Evolutionary conservation across 129 eudicot species (phyloP).

Genomic region (Saussurea involucrata): DNA sequence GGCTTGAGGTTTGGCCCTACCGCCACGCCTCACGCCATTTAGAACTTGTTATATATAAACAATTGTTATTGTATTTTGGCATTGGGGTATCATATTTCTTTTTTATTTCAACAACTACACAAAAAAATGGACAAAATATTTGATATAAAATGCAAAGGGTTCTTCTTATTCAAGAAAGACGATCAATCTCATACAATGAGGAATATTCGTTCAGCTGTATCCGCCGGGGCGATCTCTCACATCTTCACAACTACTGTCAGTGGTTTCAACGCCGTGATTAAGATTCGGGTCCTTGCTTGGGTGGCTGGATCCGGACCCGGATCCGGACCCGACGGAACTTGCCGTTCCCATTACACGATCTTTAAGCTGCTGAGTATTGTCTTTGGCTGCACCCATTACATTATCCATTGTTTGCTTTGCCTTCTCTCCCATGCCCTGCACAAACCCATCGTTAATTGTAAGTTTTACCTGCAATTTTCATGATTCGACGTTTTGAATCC

Average conservation of each 20-base stretch:
- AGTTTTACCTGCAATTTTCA: background rate
- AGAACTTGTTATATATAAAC: too few species aligned
- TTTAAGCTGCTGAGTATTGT: slow-evolving; percentile 10
- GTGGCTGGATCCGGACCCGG: background rate
- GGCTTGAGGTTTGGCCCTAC: too few species aligned
- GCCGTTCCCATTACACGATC: slow-evolving; percentile 14
- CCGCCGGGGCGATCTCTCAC: slow-evolving; percentile 40
- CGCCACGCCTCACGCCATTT: too few species aligned
- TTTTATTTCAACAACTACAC: background rate
- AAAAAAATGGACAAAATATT: background rate
- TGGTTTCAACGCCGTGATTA: slow-evolving; percentile 23
- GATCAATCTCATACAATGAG: background rate
- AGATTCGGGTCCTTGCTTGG: slow-evolving; percentile 19
- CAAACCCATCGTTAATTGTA: background rate
- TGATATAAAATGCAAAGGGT: background rate
- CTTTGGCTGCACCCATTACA: slow-evolving; percentile 8
- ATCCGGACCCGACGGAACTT: background rate
- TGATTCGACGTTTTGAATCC: background rate
- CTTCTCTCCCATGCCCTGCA: slow-evolving; percentile 23
- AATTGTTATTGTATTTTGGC: background rate
- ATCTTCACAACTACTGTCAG: slow-evolving; percentile 36
- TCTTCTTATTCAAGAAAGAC: background rate
- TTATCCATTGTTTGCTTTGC: slow-evolving; percentile 22
- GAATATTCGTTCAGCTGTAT: slow-evolving; percentile 9
- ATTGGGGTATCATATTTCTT: background rate